These are phyloP conservation scores for Oryza meyeriana DNA, from an alignment of 176 grass and related monocot species.

Conservation along the genomic window DNA sequence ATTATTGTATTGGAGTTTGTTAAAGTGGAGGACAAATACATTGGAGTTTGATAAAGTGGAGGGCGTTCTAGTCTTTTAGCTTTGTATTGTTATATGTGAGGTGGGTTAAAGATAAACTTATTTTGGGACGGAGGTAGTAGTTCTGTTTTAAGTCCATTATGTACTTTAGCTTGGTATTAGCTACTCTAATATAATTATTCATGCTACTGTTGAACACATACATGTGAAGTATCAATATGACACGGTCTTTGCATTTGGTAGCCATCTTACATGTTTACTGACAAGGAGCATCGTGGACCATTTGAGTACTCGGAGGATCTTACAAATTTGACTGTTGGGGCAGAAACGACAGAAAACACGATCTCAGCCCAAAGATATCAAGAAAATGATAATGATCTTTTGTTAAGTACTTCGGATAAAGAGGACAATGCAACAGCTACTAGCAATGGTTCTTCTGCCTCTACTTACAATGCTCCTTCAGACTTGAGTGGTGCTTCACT, in stretches of 20 bases:
- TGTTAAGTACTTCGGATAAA: constrained; percentile 94
- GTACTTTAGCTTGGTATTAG: constrained; percentile 1
- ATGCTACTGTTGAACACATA: constrained; percentile 20
- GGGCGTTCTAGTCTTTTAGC: too few relatives aligned
- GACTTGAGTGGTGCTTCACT: constrained; percentile 44
- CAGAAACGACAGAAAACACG: constrained; percentile 59
- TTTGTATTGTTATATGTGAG: too few relatives aligned
- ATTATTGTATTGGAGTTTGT: too few relatives aligned
- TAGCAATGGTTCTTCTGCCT: constrained; percentile 55
- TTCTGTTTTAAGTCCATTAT: neutral
- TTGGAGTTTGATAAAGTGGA: too few relatives aligned
- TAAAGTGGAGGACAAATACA: too few relatives aligned
- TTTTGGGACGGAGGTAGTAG: too few relatives aligned
- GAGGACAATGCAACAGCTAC: constrained; percentile 64
- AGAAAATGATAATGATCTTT: constrained; percentile 97
- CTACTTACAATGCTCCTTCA: constrained; percentile 87
- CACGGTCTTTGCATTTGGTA: constrained; percentile 48
- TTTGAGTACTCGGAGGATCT: constrained; percentile 95
- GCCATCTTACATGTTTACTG: constrained; percentile 98
- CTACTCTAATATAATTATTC: constrained; percentile 6
- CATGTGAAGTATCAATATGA: neutral
- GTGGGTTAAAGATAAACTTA: too few relatives aligned
- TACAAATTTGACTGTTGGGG: constrained; percentile 59
- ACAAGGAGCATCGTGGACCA: constrained; percentile 93
- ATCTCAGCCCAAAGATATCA: constrained; percentile 84